A percentile compares a stretch with the other conserved stretches of the same genome.
Evolutionary conservation across 2,329 filamentous ascomycete species (phyloP).

Genomic region (Diaporthe humulicola): DNA sequence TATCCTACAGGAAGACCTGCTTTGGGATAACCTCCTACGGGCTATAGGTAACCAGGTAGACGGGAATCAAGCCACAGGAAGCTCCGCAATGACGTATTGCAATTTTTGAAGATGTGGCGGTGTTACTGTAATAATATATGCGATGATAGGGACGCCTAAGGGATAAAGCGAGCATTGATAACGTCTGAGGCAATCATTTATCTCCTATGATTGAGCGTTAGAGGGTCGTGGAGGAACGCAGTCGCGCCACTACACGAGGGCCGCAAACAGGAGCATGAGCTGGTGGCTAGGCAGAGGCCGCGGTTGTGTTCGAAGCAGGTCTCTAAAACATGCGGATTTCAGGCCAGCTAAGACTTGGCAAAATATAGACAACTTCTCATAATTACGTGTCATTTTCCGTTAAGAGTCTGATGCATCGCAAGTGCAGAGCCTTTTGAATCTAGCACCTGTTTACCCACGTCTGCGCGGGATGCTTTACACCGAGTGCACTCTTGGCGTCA

Average conservation of each 20-base stretch:
- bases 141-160: too few relatives aligned
- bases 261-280: too few relatives aligned
- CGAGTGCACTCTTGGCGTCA: conserved; percentile 8
- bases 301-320: not conserved
- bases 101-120: too few relatives aligned
- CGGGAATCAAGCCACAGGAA: too few relatives aligned
- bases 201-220: not conserved
- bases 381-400: not conserved
- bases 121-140: too few relatives aligned
- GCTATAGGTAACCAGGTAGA: too few relatives aligned
- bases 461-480: conserved; percentile 12
- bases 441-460: conserved; percentile 9
- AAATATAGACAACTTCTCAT: not conserved
- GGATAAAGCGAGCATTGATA: too few relatives aligned
- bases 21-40: too few relatives aligned
- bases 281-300: not conserved
- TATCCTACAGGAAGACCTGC: too few relatives aligned
- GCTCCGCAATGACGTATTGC: too few relatives aligned
- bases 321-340: not conserved
- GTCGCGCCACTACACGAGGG: not conserved
- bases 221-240: not conserved
- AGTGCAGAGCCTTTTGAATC: not conserved
- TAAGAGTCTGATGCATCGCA: not conserved
- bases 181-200: not conserved
- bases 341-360: not conserved